A percentile compares a stretch with the other conserved stretches of the same genome.
These are phyloP conservation scores for Parafenestella ontariensis DNA, from an alignment of 2,329 filamentous ascomycete genomes.

Conservation along the genomic window DNA sequence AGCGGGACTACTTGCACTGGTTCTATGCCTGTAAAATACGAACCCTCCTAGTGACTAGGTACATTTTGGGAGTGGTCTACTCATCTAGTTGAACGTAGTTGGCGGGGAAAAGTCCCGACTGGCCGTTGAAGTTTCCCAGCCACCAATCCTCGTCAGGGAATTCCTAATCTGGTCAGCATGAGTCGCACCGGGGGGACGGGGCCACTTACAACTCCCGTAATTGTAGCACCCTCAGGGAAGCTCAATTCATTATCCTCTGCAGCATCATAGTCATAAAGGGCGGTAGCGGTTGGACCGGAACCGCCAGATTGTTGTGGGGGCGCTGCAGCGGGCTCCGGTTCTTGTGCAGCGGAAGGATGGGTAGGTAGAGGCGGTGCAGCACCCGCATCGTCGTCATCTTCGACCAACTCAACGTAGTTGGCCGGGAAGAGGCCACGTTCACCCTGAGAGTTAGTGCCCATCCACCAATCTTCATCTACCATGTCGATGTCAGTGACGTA, in stretches of 20 bases:
- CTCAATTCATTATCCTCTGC: constrained; percentile 88
- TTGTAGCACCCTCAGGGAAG: constrained; percentile 87
- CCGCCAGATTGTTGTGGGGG: constrained; percentile 47
- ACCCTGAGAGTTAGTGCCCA: constrained; percentile 85
- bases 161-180: constrained; percentile 63
- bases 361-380: constrained; percentile 49
- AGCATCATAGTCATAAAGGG: constrained; percentile 94
- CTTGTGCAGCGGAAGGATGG: constrained; percentile 50
- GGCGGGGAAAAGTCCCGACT: constrained; percentile 78
- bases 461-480: constrained; percentile 99
- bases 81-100: constrained; percentile 59
- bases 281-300: constrained; percentile 74
- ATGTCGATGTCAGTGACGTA: constrained; percentile 91
- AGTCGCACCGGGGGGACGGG: background rate
- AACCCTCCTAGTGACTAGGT: constrained; percentile 1
- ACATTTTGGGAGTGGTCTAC: constrained; percentile 32
- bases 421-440: constrained; percentile 93
- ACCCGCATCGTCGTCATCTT: constrained; percentile 60
- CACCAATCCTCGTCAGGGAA: constrained; percentile 99
- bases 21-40: constrained; percentile 1
- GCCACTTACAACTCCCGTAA: constrained; percentile 75
- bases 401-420: constrained; percentile 92
- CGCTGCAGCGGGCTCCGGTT: constrained; percentile 41
- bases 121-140: constrained; percentile 84
- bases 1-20: background rate